These are phyloP conservation scores for Lyophyllum shimeji DNA, from an alignment of 768 basidiomycete species.

Conservation along the genomic window DNA sequence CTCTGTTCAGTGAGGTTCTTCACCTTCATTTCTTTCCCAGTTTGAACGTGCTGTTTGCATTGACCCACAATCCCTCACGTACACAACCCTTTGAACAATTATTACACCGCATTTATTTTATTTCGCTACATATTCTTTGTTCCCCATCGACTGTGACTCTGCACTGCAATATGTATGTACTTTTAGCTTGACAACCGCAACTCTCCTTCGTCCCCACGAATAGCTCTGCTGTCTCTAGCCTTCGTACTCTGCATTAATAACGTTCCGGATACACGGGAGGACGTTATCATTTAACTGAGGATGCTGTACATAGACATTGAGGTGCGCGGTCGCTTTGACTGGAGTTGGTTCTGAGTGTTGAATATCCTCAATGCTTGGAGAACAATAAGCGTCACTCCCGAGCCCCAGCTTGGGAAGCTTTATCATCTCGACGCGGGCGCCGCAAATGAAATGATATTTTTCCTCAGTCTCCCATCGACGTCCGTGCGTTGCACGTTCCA, in stretches of 20 bases:
- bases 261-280: not conserved
- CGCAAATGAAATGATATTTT: too few relatives aligned
- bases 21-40: not conserved
- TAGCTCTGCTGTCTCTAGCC: not conserved
- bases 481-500: not conserved
- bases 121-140: conserved; percentile 12
- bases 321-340: too few relatives aligned
- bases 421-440: too few relatives aligned
- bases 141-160: conserved; percentile 12
- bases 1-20: conserved; percentile 34
- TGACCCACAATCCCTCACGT: conserved; percentile 2
- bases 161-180: conserved; percentile 24
- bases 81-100: not conserved
- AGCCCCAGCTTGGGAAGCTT: too few relatives aligned
- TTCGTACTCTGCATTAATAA: not conserved
- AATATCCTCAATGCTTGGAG: too few relatives aligned
- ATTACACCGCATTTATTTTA: conserved; percentile 15
- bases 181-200: conserved; percentile 5
- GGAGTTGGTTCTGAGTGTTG: not conserved
- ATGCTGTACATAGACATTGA: too few relatives aligned
- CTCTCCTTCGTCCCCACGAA: not conserved
- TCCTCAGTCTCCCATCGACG: too few relatives aligned
- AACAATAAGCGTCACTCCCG: too few relatives aligned
- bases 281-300: not conserved
- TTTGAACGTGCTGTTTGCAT: conserved; percentile 4